phyloP scores from a whole-genome alignment of 345 rosid species.

The Corchorus olitorius region DNA sequence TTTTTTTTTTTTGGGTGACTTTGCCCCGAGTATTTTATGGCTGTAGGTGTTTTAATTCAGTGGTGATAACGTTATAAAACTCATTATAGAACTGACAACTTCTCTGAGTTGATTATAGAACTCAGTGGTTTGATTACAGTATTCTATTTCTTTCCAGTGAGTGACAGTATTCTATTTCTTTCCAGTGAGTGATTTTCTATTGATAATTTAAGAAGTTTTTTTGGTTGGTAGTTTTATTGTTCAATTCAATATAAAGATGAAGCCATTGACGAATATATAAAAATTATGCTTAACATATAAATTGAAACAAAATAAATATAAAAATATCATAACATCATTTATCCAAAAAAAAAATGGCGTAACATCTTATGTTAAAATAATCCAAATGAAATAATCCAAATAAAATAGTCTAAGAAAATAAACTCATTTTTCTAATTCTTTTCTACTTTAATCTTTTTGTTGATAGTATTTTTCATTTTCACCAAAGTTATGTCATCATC shows the following conservation, averaged over 20 bases:
- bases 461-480: too few species aligned
- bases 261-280: too few species aligned
- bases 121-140: background rate
- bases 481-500: too few species aligned
- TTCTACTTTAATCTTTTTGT: too few species aligned
- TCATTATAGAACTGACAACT: background rate
- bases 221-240: slow-evolving; percentile 1
- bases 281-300: too few species aligned
- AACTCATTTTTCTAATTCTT: too few species aligned
- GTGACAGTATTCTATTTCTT: background rate
- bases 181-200: background rate
- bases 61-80: background rate
- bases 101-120: background rate
- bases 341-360: too few species aligned
- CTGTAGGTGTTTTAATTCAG: background rate
- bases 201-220: background rate
- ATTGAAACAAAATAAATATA: too few species aligned
- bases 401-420: too few species aligned
- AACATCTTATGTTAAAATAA: too few species aligned
- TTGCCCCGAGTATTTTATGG: background rate
- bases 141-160: background rate
- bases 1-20: slow-evolving; percentile 18
- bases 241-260: background rate
- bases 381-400: too few species aligned
- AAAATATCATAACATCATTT: too few species aligned